Conservation (phyloP, 2,329 filamentous ascomycete genomes). For the Talaromyces piceae region DNA sequence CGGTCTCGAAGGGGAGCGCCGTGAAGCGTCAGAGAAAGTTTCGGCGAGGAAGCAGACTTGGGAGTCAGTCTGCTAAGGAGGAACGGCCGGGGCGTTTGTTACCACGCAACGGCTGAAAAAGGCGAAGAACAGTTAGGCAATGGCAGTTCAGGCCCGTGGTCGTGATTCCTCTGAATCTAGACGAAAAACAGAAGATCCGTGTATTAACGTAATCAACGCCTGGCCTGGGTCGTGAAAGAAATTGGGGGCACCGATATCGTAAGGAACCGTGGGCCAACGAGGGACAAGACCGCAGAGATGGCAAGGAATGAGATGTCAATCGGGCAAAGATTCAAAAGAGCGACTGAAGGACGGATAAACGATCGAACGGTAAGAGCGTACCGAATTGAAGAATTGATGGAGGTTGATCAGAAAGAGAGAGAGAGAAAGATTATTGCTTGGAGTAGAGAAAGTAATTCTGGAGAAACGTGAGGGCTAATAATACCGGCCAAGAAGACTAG, state of each 20-base stretch:
- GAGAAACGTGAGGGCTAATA: background rate
- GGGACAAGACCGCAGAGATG: conserved; percentile 3
- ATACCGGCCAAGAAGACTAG: conserved; percentile 1
- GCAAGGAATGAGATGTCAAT: conserved; percentile 5
- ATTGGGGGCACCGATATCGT: conserved; percentile 7
- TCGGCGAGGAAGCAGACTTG: background rate
- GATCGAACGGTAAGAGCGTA: background rate
- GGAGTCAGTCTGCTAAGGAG: background rate
- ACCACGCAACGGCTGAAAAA: background rate
- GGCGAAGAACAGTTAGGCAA: background rate
- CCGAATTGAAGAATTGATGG: background rate
- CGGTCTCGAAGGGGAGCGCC: conserved; percentile 19
- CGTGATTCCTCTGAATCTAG: background rate
- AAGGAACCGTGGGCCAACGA: conserved; percentile 11
- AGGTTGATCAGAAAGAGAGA: no score
- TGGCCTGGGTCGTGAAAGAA: conserved; percentile 8
- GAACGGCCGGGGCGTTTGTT: background rate
- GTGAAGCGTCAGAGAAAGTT: background rate
- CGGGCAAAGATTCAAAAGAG: conserved; percentile 1
- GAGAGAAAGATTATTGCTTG: background rate
- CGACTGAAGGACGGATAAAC: background rate
- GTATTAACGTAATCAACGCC: background rate
- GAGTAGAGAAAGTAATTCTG: conserved; percentile 2
- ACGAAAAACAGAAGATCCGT: background rate
- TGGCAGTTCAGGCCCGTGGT: background rate